phyloP scores from a whole-genome alignment of 2,329 filamentous ascomycete species.

The Drechslerella dactyloides region DNA sequence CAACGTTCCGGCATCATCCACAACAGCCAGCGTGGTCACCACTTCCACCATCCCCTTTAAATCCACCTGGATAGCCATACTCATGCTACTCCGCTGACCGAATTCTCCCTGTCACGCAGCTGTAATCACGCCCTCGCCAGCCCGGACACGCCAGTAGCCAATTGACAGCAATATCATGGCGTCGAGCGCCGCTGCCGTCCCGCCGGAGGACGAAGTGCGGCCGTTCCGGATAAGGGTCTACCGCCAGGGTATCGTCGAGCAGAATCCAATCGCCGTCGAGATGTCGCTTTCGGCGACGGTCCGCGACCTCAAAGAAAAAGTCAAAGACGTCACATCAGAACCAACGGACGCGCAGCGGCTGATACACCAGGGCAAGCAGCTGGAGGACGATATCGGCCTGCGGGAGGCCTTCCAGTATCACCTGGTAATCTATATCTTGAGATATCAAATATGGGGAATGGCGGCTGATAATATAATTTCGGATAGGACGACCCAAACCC shows the following conservation, averaged over 20 bases:
- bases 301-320: conserved; percentile 21
- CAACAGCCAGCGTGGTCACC: conserved; percentile 47
- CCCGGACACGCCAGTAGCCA: too few relatives aligned
- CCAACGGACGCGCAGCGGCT: conserved; percentile 13
- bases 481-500: conserved; percentile 8
- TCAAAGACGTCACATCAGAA: conserved; percentile 9
- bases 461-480: not conserved
- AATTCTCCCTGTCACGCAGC: not conserved
- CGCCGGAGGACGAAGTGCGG: not conserved
- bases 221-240: conserved; percentile 27
- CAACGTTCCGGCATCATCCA: conserved; percentile 5
- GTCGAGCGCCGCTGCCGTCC: not conserved
- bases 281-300: conserved; percentile 30
- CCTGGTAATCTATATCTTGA: conserved; percentile 4
- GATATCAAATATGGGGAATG: not conserved
- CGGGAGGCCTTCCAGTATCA: conserved; percentile 16
- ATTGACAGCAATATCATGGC: conserved; percentile 13
- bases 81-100: not conserved
- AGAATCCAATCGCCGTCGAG: conserved; percentile 1
- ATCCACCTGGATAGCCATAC: too few relatives aligned
- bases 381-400: conserved; percentile 22
- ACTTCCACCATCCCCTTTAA: conserved; percentile 1
- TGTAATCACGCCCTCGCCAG: not conserved
- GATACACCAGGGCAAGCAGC: conserved; percentile 32
- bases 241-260: conserved; percentile 15